Base-by-base conservation (phyloP, 164 flowering plant genomes). In the Litsea cubeba region DNA sequence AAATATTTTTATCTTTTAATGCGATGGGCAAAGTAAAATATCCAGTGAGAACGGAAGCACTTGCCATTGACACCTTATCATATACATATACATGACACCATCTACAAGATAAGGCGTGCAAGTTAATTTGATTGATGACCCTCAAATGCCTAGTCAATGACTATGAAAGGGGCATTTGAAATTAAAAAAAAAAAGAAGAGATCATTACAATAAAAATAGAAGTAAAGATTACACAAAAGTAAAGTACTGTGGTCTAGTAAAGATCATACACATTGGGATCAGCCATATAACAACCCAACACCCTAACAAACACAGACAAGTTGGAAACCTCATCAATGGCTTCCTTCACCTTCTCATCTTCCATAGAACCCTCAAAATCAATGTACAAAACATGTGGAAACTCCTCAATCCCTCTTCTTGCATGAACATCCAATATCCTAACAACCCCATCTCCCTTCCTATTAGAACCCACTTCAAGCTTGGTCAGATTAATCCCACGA, bases 331-430 rank as follows among this genome's bases (percentile, higher is more conserved):
- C 82, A 72, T 62, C 63, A 24, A 80, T 49, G 25, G 82, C 82
- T 68, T 75, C 80, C 71, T 75, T 68, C 25, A 77, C 78, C 71
- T 72, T 71, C 73, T 46, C 76, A 74, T 80, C 82, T 28, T 75
- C 80, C 40, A 77, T 64, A 0, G 78, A 72, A 1, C 80, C 83
- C 26, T 77, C 78, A 66, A 80, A 77, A 75, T 80, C 83, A 30
- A 80, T 76, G 30, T 69, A 77, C 14, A 77, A 46, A 64, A 75
- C 80, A 65, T 32, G 63, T 3, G 69, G 80, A 54, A 77, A 80
- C 51, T 72, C 76, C 71, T 77, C 72, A 35, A 62, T 66, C n/a
- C 72, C 75, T 73, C 76, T 74, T 73, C 74, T 76, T 12, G 63
- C 74, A 14, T 50, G 20, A 22, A 65, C 76, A 50, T 80, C 83